phyloP scores from a whole-genome alignment of 345 rosid species.

The Eucalyptus rudis region DNA sequence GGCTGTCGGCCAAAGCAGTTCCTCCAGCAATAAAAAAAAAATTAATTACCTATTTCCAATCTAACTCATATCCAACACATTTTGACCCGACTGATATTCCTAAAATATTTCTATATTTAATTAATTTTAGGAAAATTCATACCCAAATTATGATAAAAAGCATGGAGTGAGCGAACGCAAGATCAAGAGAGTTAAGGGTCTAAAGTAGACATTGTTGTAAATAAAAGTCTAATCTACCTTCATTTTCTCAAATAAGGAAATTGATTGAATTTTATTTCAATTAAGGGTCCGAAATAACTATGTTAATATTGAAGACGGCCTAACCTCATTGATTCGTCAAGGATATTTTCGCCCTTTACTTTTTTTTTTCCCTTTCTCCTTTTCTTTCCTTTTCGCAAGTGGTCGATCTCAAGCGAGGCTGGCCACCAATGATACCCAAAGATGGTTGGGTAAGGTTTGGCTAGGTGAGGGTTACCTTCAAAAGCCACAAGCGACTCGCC shows the following conservation, averaged over 20 bases:
- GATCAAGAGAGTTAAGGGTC: neutral
- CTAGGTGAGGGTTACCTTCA: neutral
- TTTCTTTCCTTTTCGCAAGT: neutral
- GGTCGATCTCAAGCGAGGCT: fast-evolving
- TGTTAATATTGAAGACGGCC: no score
- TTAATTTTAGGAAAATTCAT: no score
- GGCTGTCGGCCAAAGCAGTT: no score
- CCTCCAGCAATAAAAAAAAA: no score
- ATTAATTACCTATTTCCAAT: neutral
- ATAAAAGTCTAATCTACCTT: fast-evolving
- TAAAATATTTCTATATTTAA: no score
- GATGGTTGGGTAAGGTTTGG: neutral
- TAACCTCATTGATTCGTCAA: neutral
- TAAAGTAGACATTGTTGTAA: no score
- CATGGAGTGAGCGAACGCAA: neutral
- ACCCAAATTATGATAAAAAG: neutral
- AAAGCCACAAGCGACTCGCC: fast-evolving
- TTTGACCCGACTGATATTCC: fast-evolving
- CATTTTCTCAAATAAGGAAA: no score
- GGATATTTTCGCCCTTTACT: fast-evolving
- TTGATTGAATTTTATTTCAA: fast-evolving
- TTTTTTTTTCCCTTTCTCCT: fast-evolving
- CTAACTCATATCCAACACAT: neutral
- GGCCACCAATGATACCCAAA: no score
- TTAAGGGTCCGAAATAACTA: fast-evolving